phyloP scores from a whole-genome alignment of 176 grass and related monocot genomes.

The Coix lacrymajobi region DNA sequence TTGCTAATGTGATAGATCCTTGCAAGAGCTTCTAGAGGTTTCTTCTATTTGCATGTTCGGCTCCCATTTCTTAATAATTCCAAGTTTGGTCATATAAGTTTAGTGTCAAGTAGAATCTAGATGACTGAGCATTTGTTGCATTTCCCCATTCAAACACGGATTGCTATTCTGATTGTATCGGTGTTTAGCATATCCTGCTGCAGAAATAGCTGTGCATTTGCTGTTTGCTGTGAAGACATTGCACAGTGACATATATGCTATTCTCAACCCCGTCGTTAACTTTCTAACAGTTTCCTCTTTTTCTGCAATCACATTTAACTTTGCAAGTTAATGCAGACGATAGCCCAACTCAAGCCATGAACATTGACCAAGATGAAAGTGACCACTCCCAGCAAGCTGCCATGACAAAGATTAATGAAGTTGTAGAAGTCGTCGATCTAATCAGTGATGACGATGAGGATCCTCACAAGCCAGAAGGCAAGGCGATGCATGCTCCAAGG shows the following conservation, averaged over 20 bases:
- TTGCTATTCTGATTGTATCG: neutral
- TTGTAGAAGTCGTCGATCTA: constrained; percentile 3
- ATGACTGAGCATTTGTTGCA: neutral
- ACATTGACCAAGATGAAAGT: constrained; percentile 17
- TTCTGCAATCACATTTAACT: constrained; percentile 4
- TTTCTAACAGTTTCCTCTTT: neutral
- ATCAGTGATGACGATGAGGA: constrained; percentile 29
- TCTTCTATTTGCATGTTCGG: constrained; percentile 10
- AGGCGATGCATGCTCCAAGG: neutral
- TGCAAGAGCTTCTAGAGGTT: neutral
- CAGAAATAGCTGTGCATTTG: neutral
- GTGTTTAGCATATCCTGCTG: neutral
- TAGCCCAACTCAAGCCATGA: constrained; percentile 8
- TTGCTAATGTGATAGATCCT: neutral
- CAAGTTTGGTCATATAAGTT: neutral
- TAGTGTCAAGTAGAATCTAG: neutral
- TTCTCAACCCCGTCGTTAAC: neutral
- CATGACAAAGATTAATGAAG: neutral
- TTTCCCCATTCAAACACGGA: neutral
- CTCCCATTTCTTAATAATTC: constrained; percentile 12
- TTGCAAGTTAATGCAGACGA: constrained; percentile 3
- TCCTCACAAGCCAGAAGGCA: neutral
- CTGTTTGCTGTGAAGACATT: neutral
- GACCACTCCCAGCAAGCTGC: neutral
- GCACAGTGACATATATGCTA: constrained; percentile 9